Evolutionary conservation across 2,329 filamentous ascomycete species (phyloP), one percentile per base, ranked within the genome.

Genomic region (Fusarium verrucosum): DNA sequence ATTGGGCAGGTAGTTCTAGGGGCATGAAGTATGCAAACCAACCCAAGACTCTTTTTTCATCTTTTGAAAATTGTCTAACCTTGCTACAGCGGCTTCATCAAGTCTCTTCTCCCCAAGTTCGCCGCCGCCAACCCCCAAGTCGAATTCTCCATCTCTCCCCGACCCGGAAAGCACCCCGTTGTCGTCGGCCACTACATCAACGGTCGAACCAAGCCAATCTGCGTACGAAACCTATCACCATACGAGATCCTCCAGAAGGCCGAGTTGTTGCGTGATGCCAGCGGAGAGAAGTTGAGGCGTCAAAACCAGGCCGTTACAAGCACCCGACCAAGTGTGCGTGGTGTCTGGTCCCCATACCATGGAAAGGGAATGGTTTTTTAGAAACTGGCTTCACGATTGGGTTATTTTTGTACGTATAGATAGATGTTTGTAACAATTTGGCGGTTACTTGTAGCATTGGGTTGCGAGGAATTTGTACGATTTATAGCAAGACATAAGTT

Each of bases 141-240:
- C 82, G 94, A 98, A 81, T 92, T 99, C 80, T 88, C 87, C 73
- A 88, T 99, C 59, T 96, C 94, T 35, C 95, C 94, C 17, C 89
- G 94, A 69, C 94, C 94, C n/a, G 83, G 88, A 70, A 91, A 91
- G 75, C 94, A 98, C 79, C 95, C 95, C 33, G 87, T 97, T 63
- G 87, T 99, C 72, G 88, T 90, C 71, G 95, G 92, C 56, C 86
- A 92, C 78, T 99, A 96, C 80, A 92, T 98, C 82, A 98, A 97
- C 77, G 94, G 94, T 63, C 85, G 88, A 25, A 85, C 90, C 63
- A 95, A 95, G 77, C 86, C 92, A 10, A 87, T 98, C 49, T 97
- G 94, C 77, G 93, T 98, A 55, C 87, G 90, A 70, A 98, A 97
- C 72, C 78, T 97, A 74, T 88, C 93, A 70, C 87, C 88, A 26